Conservation (phyloP, 176 grass and related monocot genomes). For the Aegilops bicornis region DNA sequence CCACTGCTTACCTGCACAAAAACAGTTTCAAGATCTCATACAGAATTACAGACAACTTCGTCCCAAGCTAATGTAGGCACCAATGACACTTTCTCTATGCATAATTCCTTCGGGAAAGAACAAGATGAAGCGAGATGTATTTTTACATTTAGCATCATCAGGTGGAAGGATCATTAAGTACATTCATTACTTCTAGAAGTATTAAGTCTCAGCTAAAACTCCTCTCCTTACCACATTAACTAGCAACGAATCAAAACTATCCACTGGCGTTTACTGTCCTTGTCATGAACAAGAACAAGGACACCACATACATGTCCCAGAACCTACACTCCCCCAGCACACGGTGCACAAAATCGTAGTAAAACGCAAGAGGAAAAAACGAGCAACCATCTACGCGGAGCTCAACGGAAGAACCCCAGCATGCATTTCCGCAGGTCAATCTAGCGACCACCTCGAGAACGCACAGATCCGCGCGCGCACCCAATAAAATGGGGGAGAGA, state of each 20-base stretch:
- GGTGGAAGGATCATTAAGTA: slow-evolving; percentile 27
- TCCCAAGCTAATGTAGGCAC: slow-evolving; percentile 15
- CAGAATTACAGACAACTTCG: neutral
- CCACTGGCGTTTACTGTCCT: slow-evolving; percentile 16
- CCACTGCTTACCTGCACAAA: neutral
- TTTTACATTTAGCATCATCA: neutral
- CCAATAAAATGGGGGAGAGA: neutral
- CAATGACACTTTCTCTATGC: neutral
- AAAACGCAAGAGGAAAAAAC: neutral
- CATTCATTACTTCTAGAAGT: neutral
- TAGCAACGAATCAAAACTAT: neutral
- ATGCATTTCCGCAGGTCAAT: neutral
- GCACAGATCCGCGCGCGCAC: slow-evolving; percentile 38
- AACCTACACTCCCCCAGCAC: slow-evolving; percentile 31
- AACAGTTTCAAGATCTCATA: slow-evolving; percentile 2
- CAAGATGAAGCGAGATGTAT: neutral
- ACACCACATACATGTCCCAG: neutral
- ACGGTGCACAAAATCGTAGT: slow-evolving; percentile 19
- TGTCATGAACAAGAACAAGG: neutral
- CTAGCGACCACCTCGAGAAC: neutral
- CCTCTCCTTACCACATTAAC: neutral
- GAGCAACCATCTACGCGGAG: neutral
- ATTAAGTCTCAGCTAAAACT: neutral
- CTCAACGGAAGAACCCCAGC: slow-evolving; percentile 8
- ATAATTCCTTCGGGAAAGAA: neutral